A percentile compares a stretch with the other conserved stretches of the same genome.
Evolutionary conservation across 495 filamentous ascomycete genomes (phyloP).

Genomic region (Sabuloglossum arenarium): DNA sequence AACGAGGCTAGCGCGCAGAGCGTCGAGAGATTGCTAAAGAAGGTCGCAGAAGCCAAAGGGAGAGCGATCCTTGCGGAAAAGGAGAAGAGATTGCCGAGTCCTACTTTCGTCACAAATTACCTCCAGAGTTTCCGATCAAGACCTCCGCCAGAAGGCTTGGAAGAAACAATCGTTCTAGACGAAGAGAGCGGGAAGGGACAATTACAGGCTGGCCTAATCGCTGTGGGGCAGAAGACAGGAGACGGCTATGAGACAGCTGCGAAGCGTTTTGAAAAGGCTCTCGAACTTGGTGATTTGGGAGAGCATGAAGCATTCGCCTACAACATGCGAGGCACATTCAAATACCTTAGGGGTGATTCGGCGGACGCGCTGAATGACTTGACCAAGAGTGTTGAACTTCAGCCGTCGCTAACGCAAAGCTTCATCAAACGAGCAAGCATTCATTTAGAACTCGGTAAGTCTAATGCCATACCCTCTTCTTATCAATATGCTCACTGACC

Average conservation of each 20-base stretch:
- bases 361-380: conserved; percentile 61
- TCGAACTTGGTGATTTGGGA: conserved; percentile 56
- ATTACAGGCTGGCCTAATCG: conserved; percentile 57
- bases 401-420: conserved; percentile 77
- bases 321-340: conserved; percentile 92
- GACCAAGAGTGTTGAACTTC: conserved; percentile 74
- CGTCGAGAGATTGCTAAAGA: conserved; percentile 86
- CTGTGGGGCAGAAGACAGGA: conserved; percentile 64
- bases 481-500: conserved; percentile 9
- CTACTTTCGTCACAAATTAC: conserved; percentile 95
- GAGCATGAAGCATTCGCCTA: conserved; percentile 78
- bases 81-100: conserved; percentile 70
- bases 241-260: conserved; percentile 81
- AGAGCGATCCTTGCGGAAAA: conserved; percentile 63
- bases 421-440: conserved; percentile 98
- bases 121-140: conserved; percentile 87
- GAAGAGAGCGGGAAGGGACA: conserved; percentile 71
- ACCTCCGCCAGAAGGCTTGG: conserved; percentile 59
- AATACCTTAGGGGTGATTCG: conserved; percentile 77
- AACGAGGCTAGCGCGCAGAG: conserved; percentile 73
- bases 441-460: conserved; percentile 79
- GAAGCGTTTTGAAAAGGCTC: conserved; percentile 63
- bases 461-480: conserved; percentile 1
- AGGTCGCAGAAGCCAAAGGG: conserved; percentile 85
- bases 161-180: conserved; percentile 49